Percentiles rank a stretch among this genome's conserved stretches.
These are phyloP conservation scores for Rhodosporidiobolus sp. DNA, from an alignment of 768 basidiomycete species.

Conservation along the genomic window DNA sequence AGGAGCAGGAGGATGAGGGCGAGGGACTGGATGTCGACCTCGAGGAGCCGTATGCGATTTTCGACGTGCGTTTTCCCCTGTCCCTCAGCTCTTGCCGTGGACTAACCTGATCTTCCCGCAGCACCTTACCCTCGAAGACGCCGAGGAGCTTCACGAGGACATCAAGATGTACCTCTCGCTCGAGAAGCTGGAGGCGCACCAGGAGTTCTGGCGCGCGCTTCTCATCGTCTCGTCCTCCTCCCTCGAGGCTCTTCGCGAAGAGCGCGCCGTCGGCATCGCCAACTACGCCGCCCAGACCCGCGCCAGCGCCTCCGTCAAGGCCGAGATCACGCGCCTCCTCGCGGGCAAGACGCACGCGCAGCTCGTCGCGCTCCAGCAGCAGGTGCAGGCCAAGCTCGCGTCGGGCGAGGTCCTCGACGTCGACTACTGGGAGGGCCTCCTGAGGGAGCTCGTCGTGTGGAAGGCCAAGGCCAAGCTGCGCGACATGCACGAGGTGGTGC, in stretches of 20 bases:
- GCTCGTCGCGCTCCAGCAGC: constrained; percentile 73
- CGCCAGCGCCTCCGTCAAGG: constrained; percentile 59
- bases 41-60: constrained; percentile 96
- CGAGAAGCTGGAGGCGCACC: constrained; percentile 75
- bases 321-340: constrained; percentile 75
- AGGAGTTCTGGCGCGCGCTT: constrained; percentile 99
- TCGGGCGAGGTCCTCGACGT: constrained; percentile 93
- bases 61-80: constrained; percentile 64
- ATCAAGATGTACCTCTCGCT: constrained; percentile 86
- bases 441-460: constrained; percentile 91
- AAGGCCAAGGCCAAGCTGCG: constrained; percentile 97
- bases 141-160: constrained; percentile 88
- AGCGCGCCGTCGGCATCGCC: constrained; percentile 51
- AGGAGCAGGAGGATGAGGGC: constrained; percentile 71
- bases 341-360: constrained; percentile 83
- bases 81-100: background rate
- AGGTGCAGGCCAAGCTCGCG: constrained; percentile 79
- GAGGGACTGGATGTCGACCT: constrained; percentile 93
- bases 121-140: constrained; percentile 82
- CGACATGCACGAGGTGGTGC: constrained; percentile 89
- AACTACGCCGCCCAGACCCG: constrained; percentile 43
- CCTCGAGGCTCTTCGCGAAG: constrained; percentile 66
- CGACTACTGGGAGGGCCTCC: constrained; percentile 93
- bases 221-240: constrained; percentile 93
- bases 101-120: constrained; percentile 47